Percentiles rank a stretch among this genome's conserved stretches.
phyloP scores from a whole-genome alignment of 2,329 filamentous ascomycete genomes.

The Diplocarpon rosae region DNA sequence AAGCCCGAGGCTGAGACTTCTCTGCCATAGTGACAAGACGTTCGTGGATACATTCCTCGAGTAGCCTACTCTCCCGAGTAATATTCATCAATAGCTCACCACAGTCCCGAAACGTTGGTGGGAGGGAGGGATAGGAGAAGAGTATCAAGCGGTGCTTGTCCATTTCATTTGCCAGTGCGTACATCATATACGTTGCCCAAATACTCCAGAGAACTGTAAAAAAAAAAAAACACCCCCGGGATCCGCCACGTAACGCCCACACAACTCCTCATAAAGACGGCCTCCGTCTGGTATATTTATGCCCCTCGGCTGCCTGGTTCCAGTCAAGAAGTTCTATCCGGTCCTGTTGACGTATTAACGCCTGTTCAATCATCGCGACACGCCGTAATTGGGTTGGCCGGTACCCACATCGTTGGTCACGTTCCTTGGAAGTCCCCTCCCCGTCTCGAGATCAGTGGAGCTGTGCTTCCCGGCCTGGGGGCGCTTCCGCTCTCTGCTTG shows the following conservation, averaged over 20 bases:
- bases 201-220: not conserved
- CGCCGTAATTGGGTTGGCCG: not conserved
- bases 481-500: not conserved
- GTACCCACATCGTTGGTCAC: constrained; percentile 15
- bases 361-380: not conserved
- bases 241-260: not conserved
- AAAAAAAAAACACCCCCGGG: too few species aligned
- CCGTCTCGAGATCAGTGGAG: constrained; percentile 8
- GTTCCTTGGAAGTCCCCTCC: constrained; percentile 1
- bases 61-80: too few species aligned
- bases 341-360: constrained; percentile 11
- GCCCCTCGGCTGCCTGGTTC: not conserved
- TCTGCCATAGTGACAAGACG: too few species aligned
- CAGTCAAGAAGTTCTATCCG: constrained; percentile 12
- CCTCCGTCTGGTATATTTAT: not conserved
- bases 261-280: not conserved
- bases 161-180: too few species aligned
- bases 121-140: too few species aligned
- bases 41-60: too few species aligned
- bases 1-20: too few species aligned
- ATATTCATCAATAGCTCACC: too few species aligned
- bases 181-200: not conserved
- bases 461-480: not conserved
- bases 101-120: too few species aligned
- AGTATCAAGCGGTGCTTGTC: too few species aligned